phyloP scores from a whole-genome alignment of 257 asterid genomes.

The Eustoma russellianum region DNA sequence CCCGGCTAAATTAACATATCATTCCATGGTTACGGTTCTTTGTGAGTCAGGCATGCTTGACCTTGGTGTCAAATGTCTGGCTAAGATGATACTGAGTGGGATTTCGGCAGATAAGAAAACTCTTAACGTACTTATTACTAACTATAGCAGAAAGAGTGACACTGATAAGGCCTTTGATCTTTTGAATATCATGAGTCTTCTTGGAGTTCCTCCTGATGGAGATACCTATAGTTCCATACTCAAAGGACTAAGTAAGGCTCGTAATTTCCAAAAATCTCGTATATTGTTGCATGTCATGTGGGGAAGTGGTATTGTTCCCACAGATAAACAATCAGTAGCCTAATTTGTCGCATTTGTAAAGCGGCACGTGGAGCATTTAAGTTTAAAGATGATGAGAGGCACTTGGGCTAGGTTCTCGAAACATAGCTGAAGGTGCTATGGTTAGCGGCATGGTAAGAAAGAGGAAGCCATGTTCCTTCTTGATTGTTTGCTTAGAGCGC shows the following conservation, averaged over 20 bases:
- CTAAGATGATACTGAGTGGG: conserved; percentile 49
- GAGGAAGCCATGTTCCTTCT: conserved; percentile 58
- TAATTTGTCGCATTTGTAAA: conserved; percentile 61
- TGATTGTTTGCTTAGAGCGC: conserved; percentile 49
- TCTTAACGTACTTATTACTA: conserved; percentile 48
- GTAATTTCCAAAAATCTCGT: conserved; percentile 33
- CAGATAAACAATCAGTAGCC: conserved; percentile 49
- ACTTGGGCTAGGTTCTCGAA: conserved; percentile 33
- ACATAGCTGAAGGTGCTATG: conserved; percentile 57
- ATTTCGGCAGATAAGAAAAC: conserved; percentile 42
- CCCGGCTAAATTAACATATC: conserved; percentile 67
- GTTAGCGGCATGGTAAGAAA: conserved; percentile 74
- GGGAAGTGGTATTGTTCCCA: conserved; percentile 45
- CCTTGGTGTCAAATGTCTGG: conserved; percentile 55
- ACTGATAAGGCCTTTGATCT: conserved; percentile 52
- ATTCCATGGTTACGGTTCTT: conserved; percentile 54
- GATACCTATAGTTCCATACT: conserved; percentile 47
- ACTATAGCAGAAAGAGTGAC: conserved; percentile 50
- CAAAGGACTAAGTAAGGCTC: conserved; percentile 49
- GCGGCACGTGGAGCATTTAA: conserved; percentile 53
- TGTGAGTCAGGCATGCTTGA: conserved; percentile 57
- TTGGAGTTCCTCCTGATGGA: conserved; percentile 42
- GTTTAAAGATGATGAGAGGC: conserved; percentile 46
- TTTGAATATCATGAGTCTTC: conserved; percentile 39
- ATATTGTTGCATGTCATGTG: conserved; percentile 47